phyloP scores from a whole-genome alignment of 768 basidiomycete species.

The Serendipita sp. region DNA sequence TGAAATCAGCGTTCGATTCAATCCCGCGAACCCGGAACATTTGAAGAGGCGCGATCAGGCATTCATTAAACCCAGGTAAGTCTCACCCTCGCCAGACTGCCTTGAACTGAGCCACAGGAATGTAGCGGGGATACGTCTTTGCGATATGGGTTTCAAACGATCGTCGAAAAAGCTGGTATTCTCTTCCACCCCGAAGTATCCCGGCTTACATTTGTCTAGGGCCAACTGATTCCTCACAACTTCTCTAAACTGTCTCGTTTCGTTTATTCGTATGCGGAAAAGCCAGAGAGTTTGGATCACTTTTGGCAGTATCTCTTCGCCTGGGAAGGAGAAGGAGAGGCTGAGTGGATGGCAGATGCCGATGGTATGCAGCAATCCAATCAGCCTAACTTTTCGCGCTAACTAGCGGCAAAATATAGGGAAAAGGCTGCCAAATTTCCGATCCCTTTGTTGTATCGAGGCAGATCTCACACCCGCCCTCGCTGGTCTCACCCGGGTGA shows the following conservation, averaged over 20 bases:
- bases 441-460: not conserved
- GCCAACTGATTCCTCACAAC: not conserved
- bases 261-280: not conserved
- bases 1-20: not conserved
- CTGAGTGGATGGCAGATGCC: not conserved
- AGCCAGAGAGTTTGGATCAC: not conserved
- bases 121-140: not conserved
- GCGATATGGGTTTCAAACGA: not conserved
- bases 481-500: not conserved
- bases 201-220: not conserved
- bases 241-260: not conserved
- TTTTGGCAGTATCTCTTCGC: not conserved
- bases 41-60: not conserved
- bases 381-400: not conserved
- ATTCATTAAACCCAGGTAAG: not conserved
- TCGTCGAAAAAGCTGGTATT: not conserved
- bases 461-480: not conserved
- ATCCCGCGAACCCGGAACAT: not conserved
- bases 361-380: not conserved
- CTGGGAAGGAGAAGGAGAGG: not conserved
- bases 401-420: not conserved
- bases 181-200: not conserved
- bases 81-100: no score
- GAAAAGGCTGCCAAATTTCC: not conserved
- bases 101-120: no score